Base-by-base conservation (phyloP, 129 eudicot genomes). In the Flaveria bidentis region DNA sequence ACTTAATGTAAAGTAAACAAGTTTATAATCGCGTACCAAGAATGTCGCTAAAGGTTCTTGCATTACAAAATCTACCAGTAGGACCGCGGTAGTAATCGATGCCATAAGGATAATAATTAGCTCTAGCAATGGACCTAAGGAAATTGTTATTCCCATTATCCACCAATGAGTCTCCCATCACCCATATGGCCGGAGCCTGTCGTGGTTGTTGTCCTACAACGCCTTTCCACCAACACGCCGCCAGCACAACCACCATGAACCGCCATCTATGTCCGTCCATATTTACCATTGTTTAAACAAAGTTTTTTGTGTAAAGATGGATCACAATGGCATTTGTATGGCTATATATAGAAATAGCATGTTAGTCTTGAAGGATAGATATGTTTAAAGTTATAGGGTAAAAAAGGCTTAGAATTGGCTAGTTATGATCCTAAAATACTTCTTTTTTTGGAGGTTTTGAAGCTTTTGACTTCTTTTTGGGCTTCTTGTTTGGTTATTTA, bases 61-160 rank as follows among this genome's bases (percentile, higher is more conserved):
- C 94, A 73, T 95, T 95, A 70, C 67, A 79, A 80, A 95, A 95
- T 87, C 89, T 84, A 49, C 99, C 99, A 0, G 94, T 70, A 28
- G 96, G 83, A 70, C 96, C 90, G 18, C 83, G 76, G 39, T 39
- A 70, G 69, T 70, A 84, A 71, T 95, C 97, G 4, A 72, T n/a
- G 0, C 99, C 99, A 62, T 95, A 95, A 14, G 99, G 99, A 74
- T 77, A 91, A 82, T 81, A 95, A 65, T 95, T 81, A 2, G 99
- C 78, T 69, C 83, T 95, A 17, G 97, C 99, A 0, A 91, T 71
- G 4, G 97, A 86, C 23, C 75, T 82, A 2, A 95, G 83, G 81
- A 82, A 87, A 71, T 95, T 95, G 82, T 95, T 95, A 63, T 95
- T 95, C 41, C 99, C 99, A 22, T 78, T 83, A 78, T 95, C 99